Base-by-base conservation (phyloP, 1,284 basidiomycete species). In the Leccinum pseudoinsigne region DNA sequence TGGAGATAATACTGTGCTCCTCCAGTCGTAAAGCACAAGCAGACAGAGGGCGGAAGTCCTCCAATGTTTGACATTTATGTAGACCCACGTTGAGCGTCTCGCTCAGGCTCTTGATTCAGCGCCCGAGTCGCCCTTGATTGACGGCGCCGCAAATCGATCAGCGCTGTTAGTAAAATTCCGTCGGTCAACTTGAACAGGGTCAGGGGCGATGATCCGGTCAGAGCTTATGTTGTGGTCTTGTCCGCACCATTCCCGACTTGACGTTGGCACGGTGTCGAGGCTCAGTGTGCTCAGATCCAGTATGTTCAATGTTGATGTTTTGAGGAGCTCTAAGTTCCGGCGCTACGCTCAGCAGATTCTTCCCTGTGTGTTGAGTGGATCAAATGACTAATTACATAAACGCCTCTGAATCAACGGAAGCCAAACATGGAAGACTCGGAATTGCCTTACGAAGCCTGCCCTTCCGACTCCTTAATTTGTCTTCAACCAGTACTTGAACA, bases 41-140 rank as follows among this genome's bases (percentile, higher is more conserved):
- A 28, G 18, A 28, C 6, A 28, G 9, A 38, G 16, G 28, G 26
- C 38, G 28, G 26, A 10, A 36, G 58, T 31, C 23, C 4, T 59
- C 12, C 34, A 60, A 14, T n/a, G 36, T 60, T n/a, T 57, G 21
- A 11, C 59, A 28, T 60, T 26, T 60, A 45, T 60, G 28, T 5
- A 18, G 9, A 45, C 21, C 18, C 28, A 40, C 0, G 14, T 42
- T 12, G 57, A 60, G 57, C 59, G 59, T 21, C 50, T 23, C 58
- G 53, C 31, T 34, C 31, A 31, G 31, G 31, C 31, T 36, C 31
- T 10, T 16, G n/a, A 34, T 34, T 58, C 14, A 34, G 53, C 18
- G 47, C 47, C 47, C 10, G 0, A 34, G 31, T 23, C 12, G 47
- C 47, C 47, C 12, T 14, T 2, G 6, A 50, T 4, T 50, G 47